Evolutionary conservation across 2,329 filamentous ascomycete species (phyloP).

Genomic region (Aphanocladium album): DNA sequence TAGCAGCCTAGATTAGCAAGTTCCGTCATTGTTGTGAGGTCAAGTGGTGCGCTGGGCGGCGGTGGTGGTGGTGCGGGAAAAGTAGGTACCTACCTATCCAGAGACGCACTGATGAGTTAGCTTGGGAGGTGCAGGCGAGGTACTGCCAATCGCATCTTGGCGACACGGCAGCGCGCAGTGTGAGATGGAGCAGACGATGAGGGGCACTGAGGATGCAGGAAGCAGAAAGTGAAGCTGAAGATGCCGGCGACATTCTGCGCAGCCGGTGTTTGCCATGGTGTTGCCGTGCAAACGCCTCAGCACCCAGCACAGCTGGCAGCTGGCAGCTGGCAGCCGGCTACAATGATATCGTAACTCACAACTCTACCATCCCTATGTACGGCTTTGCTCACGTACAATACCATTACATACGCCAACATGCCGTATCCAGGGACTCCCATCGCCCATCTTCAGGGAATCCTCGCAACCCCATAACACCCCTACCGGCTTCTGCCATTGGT

Average conservation of each 20-base stretch:
- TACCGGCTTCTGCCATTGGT: no score
- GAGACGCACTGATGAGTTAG: neutral
- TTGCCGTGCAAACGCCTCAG: neutral
- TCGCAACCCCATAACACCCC: neutral
- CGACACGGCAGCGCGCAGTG: neutral
- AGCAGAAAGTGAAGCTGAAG: neutral
- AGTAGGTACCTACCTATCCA: neutral
- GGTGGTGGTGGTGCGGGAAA: neutral
- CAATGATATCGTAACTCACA: neutral
- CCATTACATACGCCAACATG: neutral
- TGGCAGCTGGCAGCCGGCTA: neutral
- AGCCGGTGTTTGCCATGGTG: neutral
- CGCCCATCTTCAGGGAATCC: neutral
- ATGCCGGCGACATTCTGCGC: neutral
- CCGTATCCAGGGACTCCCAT: neutral
- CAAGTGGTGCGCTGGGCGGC: slow-evolving; percentile 1
- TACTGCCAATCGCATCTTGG: neutral
- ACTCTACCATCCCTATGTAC: no score
- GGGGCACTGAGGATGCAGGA: neutral
- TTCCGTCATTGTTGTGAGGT: slow-evolving; percentile 10
- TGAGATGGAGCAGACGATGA: neutral
- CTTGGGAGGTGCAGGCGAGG: neutral
- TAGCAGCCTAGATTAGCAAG: neutral
- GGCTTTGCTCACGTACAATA: neutral
- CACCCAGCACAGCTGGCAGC: neutral